Percentiles rank a stretch among this genome's conserved stretches.
Evolutionary conservation across 164 flowering plant genomes (phyloP).

Genomic region (Nelumbo lutea): DNA sequence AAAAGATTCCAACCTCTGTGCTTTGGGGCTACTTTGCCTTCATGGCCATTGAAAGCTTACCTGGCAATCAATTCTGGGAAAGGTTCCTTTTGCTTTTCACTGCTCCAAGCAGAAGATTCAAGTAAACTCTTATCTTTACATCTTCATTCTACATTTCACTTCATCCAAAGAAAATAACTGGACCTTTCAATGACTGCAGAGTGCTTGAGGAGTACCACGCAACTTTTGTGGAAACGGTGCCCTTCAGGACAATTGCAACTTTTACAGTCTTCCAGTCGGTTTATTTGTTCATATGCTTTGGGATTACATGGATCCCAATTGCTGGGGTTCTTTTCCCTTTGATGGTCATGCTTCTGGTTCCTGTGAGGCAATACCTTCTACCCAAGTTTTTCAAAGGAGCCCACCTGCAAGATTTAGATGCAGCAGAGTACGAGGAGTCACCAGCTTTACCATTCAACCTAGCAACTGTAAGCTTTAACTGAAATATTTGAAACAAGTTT

Average conservation of each 20-base stretch:
- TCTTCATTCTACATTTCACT: constrained; percentile 1
- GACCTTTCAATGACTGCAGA: constrained; percentile 33
- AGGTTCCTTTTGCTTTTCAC: constrained; percentile 87
- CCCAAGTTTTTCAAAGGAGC: constrained; percentile 95
- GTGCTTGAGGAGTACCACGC: constrained; percentile 96
- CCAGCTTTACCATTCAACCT: constrained; percentile 79
- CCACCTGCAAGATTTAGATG: constrained; percentile 95
- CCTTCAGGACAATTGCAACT: constrained; percentile 75
- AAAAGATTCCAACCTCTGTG: constrained; percentile 95
- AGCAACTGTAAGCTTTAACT: constrained; percentile 38
- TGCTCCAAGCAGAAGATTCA: constrained; percentile 96
- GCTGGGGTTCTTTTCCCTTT: constrained; percentile 95
- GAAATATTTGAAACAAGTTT: neutral
- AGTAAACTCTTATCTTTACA: constrained; percentile 33
- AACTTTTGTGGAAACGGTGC: constrained; percentile 96
- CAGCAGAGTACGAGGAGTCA: constrained; percentile 94
- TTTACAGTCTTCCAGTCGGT: constrained; percentile 84
- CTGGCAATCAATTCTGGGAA: constrained; percentile 99
- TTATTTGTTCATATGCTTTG: constrained; percentile 80
- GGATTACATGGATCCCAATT: constrained; percentile 93
- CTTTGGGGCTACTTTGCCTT: constrained; percentile 99
- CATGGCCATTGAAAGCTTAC: constrained; percentile 99
- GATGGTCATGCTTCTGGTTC: constrained; percentile 97
- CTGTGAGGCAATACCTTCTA: constrained; percentile 82
- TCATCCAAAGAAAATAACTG: constrained; percentile 2